A percentile compares a stretch with the other conserved stretches of the same genome.
Conservation (phyloP, 2,329 filamentous ascomycete species). For the Hymenoscyphus occultus region DNA sequence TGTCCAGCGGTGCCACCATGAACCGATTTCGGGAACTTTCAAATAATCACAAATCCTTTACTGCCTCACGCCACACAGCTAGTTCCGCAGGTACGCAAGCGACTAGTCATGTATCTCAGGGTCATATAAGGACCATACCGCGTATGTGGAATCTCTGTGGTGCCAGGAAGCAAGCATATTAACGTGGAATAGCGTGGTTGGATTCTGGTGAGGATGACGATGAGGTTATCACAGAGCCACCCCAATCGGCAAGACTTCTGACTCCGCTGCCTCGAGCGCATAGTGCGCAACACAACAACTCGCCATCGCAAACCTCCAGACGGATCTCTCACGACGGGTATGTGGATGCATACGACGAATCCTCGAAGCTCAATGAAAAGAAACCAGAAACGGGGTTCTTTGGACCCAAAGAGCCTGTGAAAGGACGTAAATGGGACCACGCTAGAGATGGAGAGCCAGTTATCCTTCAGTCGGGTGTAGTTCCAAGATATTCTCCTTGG, state of each 20-base stretch:
- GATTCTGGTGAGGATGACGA: conserved; percentile 34
- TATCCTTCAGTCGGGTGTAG: conserved; percentile 30
- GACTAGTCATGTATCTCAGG: conserved; percentile 26
- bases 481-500: conserved; percentile 31
- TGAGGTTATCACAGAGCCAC: conserved; percentile 17
- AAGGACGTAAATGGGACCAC: conserved; percentile 38
- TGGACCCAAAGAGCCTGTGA: conserved; percentile 34
- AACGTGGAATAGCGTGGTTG: conserved; percentile 35
- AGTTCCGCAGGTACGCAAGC: conserved; percentile 28
- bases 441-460: conserved; percentile 36
- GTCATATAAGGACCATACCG: conserved; percentile 33
- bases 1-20: conserved; percentile 28
- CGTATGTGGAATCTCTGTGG: conserved; percentile 24
- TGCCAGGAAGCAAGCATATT: conserved; percentile 12
- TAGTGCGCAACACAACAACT: conserved; percentile 32
- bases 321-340: conserved; percentile 36
- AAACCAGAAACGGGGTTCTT: conserved; percentile 35
- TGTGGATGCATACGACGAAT: conserved; percentile 31
- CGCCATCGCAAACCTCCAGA: conserved; percentile 21
- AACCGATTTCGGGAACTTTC: conserved; percentile 21
- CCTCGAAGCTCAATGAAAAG: conserved; percentile 21
- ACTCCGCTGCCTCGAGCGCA: conserved; percentile 30
- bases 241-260: conserved; percentile 26
- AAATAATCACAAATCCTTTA: conserved; percentile 28
- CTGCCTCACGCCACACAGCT: conserved; percentile 30